phyloP scores from a whole-genome alignment of 305 asterid species.

The Fraxinus latifolia region DNA sequence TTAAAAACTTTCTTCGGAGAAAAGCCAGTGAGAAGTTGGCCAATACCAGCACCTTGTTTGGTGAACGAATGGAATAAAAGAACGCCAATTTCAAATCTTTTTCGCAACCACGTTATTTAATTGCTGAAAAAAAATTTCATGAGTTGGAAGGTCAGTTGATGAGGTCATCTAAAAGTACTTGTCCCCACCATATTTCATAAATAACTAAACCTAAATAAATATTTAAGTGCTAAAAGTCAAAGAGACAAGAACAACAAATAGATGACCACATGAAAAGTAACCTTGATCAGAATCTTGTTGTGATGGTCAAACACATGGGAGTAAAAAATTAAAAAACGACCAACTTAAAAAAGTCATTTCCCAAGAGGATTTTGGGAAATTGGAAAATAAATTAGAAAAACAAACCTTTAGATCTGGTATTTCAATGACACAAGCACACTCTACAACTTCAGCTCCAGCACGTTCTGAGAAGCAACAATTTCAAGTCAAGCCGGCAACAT shows the following conservation, averaged over 20 bases:
- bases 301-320: background rate
- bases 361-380: background rate
- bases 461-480: slow-evolving; percentile 42
- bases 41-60: background rate
- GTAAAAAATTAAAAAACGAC: background rate
- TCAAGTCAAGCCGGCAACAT: slow-evolving; percentile 16
- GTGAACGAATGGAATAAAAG: background rate
- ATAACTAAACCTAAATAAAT: background rate
- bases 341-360: background rate
- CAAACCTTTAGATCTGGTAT: slow-evolving; percentile 67
- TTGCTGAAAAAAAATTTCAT: background rate
- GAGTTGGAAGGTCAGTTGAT: background rate
- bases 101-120: background rate
- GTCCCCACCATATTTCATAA: background rate
- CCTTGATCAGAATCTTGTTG: background rate
- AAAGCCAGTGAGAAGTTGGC: background rate
- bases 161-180: background rate
- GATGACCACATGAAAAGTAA: background rate
- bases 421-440: slow-evolving; percentile 83
- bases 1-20: background rate
- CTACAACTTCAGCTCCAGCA: slow-evolving; percentile 71
- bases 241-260: background rate
- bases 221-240: background rate
- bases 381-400: background rate
- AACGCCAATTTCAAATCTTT: background rate